A percentile compares a stretch with the other conserved stretches of the same genome.
Conservation (phyloP, 208 protist species). For the Leishmania arabica region DNA sequence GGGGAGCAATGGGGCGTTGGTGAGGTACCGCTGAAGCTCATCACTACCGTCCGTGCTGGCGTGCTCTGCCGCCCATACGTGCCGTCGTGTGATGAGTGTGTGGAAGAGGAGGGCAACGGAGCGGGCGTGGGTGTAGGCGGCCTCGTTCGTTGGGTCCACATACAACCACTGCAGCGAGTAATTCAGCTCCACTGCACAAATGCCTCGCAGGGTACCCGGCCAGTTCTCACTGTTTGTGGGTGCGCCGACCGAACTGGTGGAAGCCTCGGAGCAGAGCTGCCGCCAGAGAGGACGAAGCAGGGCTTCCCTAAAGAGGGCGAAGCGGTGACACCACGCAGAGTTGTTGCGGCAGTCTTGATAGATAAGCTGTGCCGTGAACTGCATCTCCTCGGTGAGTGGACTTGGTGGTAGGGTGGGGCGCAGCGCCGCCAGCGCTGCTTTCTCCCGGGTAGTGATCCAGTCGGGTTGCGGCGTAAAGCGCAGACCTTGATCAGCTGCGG, state of each 20-base stretch:
- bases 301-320: constrained; percentile 46
- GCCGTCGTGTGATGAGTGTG: constrained; percentile 25
- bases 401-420: constrained; percentile 35
- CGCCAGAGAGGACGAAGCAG: constrained; percentile 43
- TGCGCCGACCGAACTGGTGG: background rate
- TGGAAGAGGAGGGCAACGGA: constrained; percentile 54
- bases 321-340: constrained; percentile 85
- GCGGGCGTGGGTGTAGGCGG: constrained; percentile 61
- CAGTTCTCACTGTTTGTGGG: background rate
- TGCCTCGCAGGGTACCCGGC: constrained; percentile 6
- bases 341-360: constrained; percentile 75
- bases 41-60: background rate
- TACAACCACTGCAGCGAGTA: constrained; percentile 67
- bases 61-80: constrained; percentile 8
- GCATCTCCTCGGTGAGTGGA: constrained; percentile 50
- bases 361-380: constrained; percentile 58
- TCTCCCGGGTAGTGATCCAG: constrained; percentile 16
- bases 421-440: constrained; percentile 1
- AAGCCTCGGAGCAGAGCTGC: background rate
- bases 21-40: constrained; percentile 15
- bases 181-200: constrained; percentile 62
- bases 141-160: constrained; percentile 77
- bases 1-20: constrained; percentile 14
- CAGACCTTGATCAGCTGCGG: background rate
- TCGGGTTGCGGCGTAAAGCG: constrained; percentile 19